Evolutionary conservation across 306 rosid species (phyloP).

Genomic region (Cicer arietinum): DNA sequence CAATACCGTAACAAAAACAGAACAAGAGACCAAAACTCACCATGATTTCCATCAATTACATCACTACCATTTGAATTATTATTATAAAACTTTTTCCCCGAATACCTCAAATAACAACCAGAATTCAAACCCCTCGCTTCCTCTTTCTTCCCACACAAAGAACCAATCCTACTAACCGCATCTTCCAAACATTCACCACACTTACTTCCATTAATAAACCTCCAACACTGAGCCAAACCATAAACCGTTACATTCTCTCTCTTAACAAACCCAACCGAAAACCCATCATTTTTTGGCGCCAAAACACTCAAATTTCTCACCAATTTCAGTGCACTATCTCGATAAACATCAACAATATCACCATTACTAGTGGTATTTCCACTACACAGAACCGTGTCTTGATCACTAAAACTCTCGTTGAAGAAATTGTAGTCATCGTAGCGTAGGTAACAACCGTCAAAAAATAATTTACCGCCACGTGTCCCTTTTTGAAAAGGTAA

Average conservation of each 20-base stretch:
- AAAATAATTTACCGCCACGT: conserved; percentile 61
- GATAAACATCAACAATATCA: neutral
- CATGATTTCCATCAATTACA: conserved; percentile 5
- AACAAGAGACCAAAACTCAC: conserved; percentile 21
- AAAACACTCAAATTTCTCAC: conserved; percentile 38
- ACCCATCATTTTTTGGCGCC: conserved; percentile 40
- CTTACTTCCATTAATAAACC: conserved; percentile 18
- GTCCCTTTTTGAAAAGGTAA: conserved; percentile 60
- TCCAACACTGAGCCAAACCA: conserved; percentile 49
- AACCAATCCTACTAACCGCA: conserved; percentile 37
- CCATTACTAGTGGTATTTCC: conserved; percentile 6
- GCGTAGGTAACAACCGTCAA: conserved; percentile 78
- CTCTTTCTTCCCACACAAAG: conserved; percentile 28
- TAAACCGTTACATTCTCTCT: conserved; percentile 32
- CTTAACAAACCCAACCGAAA: conserved; percentile 39
- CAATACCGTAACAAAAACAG: neutral
- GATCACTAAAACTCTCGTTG: conserved; percentile 49
- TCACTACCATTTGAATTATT: conserved; percentile 7
- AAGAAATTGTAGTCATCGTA: conserved; percentile 57
- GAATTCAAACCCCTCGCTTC: conserved; percentile 42
- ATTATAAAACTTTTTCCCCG: conserved; percentile 28
- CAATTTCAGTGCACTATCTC: conserved; percentile 6
- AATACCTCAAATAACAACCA: conserved; percentile 45
- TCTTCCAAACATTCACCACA: conserved; percentile 32
- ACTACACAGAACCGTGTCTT: conserved; percentile 43